phyloP scores from a whole-genome alignment of 1,284 basidiomycete genomes.

The Psilocybe mexicana region DNA sequence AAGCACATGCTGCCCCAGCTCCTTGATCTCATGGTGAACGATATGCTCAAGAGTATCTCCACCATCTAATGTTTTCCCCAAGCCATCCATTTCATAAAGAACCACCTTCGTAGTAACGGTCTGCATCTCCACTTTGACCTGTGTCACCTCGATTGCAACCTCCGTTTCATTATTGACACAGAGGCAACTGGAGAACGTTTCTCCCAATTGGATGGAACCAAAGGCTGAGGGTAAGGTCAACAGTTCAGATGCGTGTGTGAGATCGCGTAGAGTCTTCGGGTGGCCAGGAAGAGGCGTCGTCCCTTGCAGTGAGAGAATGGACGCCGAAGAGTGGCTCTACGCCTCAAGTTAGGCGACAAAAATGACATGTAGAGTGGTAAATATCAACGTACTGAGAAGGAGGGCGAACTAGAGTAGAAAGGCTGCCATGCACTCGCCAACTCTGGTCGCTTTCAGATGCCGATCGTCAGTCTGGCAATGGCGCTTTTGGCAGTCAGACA shows the following conservation, averaged over 20 bases:
- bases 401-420: constrained; percentile 79
- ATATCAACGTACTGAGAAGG: constrained; percentile 52
- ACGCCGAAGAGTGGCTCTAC: constrained; percentile 70
- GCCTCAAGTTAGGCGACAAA: constrained; percentile 5
- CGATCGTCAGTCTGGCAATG: constrained; percentile 14
- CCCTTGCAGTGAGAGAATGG: constrained; percentile 76
- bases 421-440: constrained; percentile 77
- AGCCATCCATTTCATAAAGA: constrained; percentile 64
- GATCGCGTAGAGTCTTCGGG: constrained; percentile 78
- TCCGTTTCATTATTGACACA: constrained; percentile 78
- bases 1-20: constrained; percentile 80
- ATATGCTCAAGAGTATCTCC: constrained; percentile 65
- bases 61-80: constrained; percentile 42
- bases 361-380: neutral
- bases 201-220: constrained; percentile 78
- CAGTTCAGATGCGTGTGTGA: constrained; percentile 70
- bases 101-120: constrained; percentile 64
- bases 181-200: constrained; percentile 77
- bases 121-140: constrained; percentile 74
- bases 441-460: constrained; percentile 59
- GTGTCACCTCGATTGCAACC: constrained; percentile 57
- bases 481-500: constrained; percentile 23
- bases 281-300: constrained; percentile 64
- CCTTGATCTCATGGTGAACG: constrained; percentile 80
- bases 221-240: constrained; percentile 77